phyloP scores from a whole-genome alignment of 2,329 filamentous ascomycete genomes.

The Ustulina deusta region DNA sequence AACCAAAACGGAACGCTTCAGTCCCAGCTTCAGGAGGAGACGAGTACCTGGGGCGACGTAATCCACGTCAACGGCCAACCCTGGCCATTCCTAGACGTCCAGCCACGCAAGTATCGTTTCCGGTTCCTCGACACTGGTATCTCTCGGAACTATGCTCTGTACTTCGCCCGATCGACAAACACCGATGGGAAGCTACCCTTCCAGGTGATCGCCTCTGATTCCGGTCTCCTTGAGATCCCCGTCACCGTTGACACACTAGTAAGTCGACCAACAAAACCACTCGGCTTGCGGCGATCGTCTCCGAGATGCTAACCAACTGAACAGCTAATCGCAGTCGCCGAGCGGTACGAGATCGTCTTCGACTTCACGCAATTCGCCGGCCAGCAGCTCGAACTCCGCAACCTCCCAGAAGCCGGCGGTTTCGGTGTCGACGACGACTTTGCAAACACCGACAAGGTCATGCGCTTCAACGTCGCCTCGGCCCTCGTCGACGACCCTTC shows the following conservation, averaged over 20 bases:
- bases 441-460: conserved; percentile 63
- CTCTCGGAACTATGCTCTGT: conserved; percentile 61
- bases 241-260: conserved; percentile 47
- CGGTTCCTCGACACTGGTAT: conserved; percentile 65
- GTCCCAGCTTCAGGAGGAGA: conserved; percentile 58
- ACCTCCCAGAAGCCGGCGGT: conserved; percentile 49
- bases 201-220: conserved; percentile 66
- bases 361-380: conserved; percentile 64
- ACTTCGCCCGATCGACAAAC: conserved; percentile 55
- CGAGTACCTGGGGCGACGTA: conserved; percentile 66
- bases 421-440: conserved; percentile 62
- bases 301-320: conserved; percentile 47
- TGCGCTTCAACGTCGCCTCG: conserved; percentile 63
- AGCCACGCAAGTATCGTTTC: conserved; percentile 71
- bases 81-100: conserved; percentile 69
- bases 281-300: conserved; percentile 33
- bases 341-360: conserved; percentile 69
- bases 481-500: conserved; percentile 53
- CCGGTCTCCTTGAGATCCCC: conserved; percentile 62
- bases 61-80: conserved; percentile 70
- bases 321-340: conserved; percentile 62
- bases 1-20: conserved; percentile 62
- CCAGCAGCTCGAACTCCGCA: conserved; percentile 59
- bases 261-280: background rate
- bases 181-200: conserved; percentile 56